phyloP scores from a whole-genome alignment of 2,329 filamentous ascomycete species.

The Chrysoporthe puriensis region DNA sequence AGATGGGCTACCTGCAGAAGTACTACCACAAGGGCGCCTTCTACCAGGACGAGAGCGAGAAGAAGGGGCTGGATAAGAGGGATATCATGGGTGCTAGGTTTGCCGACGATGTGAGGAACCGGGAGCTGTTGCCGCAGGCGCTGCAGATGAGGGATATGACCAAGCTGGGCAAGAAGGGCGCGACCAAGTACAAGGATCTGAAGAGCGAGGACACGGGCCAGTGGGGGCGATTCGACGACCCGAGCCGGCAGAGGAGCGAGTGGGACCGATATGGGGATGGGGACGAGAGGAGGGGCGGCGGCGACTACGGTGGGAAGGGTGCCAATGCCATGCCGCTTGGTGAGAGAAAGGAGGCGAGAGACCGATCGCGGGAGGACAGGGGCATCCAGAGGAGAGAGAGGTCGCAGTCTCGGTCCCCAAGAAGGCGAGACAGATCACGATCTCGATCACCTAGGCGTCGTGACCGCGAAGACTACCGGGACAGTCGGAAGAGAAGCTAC shows the following conservation, averaged over 20 bases:
- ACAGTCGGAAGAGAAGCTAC: conserved; percentile 60
- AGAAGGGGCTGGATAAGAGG: conserved; percentile 74
- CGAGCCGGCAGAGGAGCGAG: conserved; percentile 40
- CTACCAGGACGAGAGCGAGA: conserved; percentile 80
- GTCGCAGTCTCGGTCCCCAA: conserved; percentile 56
- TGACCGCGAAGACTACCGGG: conserved; percentile 48
- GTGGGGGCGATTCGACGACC: conserved; percentile 72
- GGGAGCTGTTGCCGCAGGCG: conserved; percentile 84
- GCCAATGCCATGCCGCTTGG: conserved; percentile 74
- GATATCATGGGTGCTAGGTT: conserved; percentile 87
- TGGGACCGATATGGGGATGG: conserved; percentile 48
- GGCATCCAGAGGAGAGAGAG: conserved; percentile 40
- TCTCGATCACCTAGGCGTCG: conserved; percentile 55
- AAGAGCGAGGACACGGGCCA: conserved; percentile 86
- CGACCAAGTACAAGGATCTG: conserved; percentile 87
- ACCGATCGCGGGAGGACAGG: conserved; percentile 36
- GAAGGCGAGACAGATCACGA: conserved; percentile 43
- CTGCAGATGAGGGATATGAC: conserved; percentile 94
- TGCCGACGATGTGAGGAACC: conserved; percentile 80
- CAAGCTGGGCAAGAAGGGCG: conserved; percentile 88
- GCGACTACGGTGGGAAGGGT: conserved; percentile 55
- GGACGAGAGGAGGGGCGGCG: conserved; percentile 35
- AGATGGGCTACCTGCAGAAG: conserved; percentile 90
- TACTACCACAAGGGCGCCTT: conserved; percentile 98
- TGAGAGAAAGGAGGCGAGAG: conserved; percentile 54